phyloP scores from a whole-genome alignment of 257 asterid species.

The Leonotis leonurus region DNA sequence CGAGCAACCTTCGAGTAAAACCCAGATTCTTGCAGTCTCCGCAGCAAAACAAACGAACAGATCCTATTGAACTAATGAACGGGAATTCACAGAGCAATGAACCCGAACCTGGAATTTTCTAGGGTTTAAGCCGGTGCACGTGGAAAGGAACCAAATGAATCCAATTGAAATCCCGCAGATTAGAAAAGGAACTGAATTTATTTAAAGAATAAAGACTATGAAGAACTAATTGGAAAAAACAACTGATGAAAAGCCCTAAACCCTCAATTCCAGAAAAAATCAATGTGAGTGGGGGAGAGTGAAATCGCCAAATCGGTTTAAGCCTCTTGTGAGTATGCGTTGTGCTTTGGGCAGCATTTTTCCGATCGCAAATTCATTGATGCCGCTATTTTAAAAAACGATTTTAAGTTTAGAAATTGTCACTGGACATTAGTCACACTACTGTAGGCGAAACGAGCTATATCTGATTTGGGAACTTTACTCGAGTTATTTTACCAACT shows the following conservation, averaged over 20 bases:
- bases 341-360: slow-evolving; percentile 1
- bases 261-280: slow-evolving; percentile 4
- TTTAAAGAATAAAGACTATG: neutral
- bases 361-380: slow-evolving; percentile 13
- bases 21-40: slow-evolving; percentile 7
- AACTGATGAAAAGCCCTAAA: slow-evolving; percentile 7
- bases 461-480: no score
- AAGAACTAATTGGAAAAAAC: neutral
- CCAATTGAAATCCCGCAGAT: slow-evolving; percentile 14
- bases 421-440: slow-evolving; percentile 12
- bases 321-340: slow-evolving; percentile 8
- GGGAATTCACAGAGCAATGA: neutral
- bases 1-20: slow-evolving; percentile 12
- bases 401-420: neutral
- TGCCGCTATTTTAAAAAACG: neutral
- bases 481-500: no score
- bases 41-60: neutral
- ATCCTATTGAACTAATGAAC: neutral
- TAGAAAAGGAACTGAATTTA: neutral
- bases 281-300: slow-evolving; percentile 12
- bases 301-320: neutral
- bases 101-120: slow-evolving; percentile 20
- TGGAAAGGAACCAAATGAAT: neutral
- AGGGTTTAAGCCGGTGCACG: slow-evolving; percentile 18
- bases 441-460: no score